Base-by-base conservation (phyloP, 2,329 filamentous ascomycete species). In the Aciculosporium take region DNA sequence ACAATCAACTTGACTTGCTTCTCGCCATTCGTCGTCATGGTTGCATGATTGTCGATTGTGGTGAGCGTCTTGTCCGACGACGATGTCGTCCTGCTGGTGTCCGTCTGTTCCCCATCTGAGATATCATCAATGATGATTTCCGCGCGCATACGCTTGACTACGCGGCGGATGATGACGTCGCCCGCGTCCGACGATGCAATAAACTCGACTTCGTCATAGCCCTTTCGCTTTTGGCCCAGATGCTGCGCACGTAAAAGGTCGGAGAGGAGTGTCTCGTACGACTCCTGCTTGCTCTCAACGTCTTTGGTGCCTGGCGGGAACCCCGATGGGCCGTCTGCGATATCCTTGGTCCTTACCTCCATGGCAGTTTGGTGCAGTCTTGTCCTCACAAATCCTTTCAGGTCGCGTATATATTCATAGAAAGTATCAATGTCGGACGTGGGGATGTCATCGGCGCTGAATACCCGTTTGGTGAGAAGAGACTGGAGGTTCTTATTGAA, bases 401-500 rank as follows among this genome's bases (percentile, higher is more conserved):
- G 63, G 39, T 86, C 85, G 44, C 73, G 68, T 48, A 95, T 75
- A 63, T 95, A 96, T 39, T 76, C 70, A 55, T 81, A 75, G 32
- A 95, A 76, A 18, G 77, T 69, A 36, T 73, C 63, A 44, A 84
- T 78, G 61, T 89, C 75, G 45, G 72, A 65, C 13, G 78, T 64
- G 0, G 87, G 84, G 33, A 95, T 74, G 46, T 74, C 72, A 51
- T 78, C 74, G 48, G 77, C 64, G 50, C 84, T 78, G 56, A 93
- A 84, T 35, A 83, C 64, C 65, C 93, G 79, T 59, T 91, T 89
- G 56, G 95, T 74, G 10, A 95, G 68, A 51, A 84, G 76, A 41
- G 80, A 84, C 61, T 95, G 88, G 56, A 86, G 78, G 51, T 86
- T 88, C 65, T 95, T 95, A 67, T 93, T 94, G 68, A 95, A 96